These are phyloP conservation scores for Amanita thiersii DNA, from an alignment of 768 basidiomycete species.

Conservation along the genomic window DNA sequence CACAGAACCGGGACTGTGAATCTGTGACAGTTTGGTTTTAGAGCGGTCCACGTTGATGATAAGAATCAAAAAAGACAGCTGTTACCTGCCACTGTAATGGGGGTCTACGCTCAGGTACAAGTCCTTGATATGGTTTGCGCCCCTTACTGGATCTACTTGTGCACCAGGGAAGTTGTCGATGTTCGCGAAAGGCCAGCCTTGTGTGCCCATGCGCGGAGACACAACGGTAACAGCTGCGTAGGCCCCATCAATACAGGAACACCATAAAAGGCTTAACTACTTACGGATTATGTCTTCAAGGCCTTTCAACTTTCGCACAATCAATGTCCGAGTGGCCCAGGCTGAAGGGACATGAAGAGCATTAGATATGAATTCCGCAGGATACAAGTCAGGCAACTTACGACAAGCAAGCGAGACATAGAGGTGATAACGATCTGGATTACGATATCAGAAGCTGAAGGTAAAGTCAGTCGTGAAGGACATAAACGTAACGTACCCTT, in stretches of 20 bases:
- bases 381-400: constrained; percentile 23
- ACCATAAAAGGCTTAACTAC: constrained; percentile 16
- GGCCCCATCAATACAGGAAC: background rate
- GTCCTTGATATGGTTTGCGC: constrained; percentile 69
- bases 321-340: constrained; percentile 91
- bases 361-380: constrained; percentile 8
- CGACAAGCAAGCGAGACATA: constrained; percentile 86
- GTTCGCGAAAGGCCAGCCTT: constrained; percentile 84
- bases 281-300: constrained; percentile 76
- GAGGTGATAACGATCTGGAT: constrained; percentile 79
- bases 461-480: background rate
- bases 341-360: constrained; percentile 41
- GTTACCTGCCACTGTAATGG: constrained; percentile 60
- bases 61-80: background rate
- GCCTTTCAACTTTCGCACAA: constrained; percentile 87
- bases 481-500: constrained; percentile 38
- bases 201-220: constrained; percentile 75
- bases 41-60: background rate
- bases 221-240: constrained; percentile 66
- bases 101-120: constrained; percentile 75
- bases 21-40: too few relatives aligned
- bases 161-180: constrained; percentile 64
- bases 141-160: constrained; percentile 67
- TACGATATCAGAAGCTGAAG: background rate
- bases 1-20: constrained; percentile 90